These are phyloP conservation scores for Hypomyces perniciosus DNA, from an alignment of 2,329 filamentous ascomycete species.

Conservation along the genomic window DNA sequence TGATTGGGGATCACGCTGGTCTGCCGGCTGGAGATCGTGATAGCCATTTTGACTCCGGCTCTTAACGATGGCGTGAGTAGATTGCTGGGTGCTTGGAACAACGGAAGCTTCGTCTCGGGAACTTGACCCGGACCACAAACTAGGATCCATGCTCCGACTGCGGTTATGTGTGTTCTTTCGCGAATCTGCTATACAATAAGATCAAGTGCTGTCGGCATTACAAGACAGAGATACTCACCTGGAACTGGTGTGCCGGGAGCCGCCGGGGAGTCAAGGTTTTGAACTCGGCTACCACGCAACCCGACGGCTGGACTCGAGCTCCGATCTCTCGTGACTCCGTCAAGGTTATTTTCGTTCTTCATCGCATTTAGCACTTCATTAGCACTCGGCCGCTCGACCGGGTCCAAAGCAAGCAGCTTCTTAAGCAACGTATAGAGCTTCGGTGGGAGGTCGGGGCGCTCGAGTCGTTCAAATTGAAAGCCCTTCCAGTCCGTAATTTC, in stretches of 20 bases:
- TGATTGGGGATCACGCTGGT: background rate
- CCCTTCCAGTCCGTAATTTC: conserved; percentile 87
- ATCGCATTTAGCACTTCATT: conserved; percentile 78
- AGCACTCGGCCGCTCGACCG: conserved; percentile 71
- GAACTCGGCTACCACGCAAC: conserved; percentile 42
- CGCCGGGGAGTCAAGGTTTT: conserved; percentile 50
- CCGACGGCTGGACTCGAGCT: conserved; percentile 32
- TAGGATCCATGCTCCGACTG: conserved; percentile 3
- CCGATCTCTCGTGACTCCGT: conserved; percentile 34
- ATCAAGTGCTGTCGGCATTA: conserved; percentile 22
- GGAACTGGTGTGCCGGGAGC: conserved; percentile 43
- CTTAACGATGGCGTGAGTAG: conserved; percentile 8
- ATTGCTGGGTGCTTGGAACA: background rate
- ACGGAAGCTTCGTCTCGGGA: background rate
- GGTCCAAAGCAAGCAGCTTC: conserved; percentile 70
- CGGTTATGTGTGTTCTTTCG: conserved; percentile 20
- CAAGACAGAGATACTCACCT: conserved; percentile 26
- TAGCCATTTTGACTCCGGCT: conserved; percentile 5
- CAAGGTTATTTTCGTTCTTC: conserved; percentile 55
- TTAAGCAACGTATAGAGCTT: conserved; percentile 82
- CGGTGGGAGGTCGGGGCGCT: conserved; percentile 75
- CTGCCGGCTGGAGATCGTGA: conserved; percentile 1
- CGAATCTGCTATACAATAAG: conserved; percentile 26
- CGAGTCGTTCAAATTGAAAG: conserved; percentile 69
- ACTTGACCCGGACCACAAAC: background rate